Evolutionary conservation across 495 filamentous ascomycete genomes (phyloP), one percentile per base, ranked within the genome.

Genomic region (Tuber magnatum): DNA sequence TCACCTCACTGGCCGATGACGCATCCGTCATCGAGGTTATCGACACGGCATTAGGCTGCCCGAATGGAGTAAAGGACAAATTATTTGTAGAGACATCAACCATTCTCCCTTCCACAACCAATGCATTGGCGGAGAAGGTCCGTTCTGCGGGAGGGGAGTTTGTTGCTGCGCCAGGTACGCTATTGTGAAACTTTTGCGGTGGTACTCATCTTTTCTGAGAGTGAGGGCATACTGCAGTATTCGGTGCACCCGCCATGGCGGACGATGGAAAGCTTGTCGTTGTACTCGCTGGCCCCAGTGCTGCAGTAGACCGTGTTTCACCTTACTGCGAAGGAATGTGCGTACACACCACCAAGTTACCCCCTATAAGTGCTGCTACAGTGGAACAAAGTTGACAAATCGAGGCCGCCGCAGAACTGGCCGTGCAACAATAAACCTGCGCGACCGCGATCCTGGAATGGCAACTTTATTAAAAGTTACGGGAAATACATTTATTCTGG

Each of bases 1-100:
- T 97, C 85, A 91, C 87, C 74, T 94, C 92, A 81, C 88, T 97
- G 28, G 90, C 90, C 79, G 92, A 95, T 81, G 93, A 97, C 84
- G 80, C 86, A 18, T 91, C 91, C 20, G 88, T 97, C 70, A 84
- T 86, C 65, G 83, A 84, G 3, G 87, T 89, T 72, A 86, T 93
- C 51, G 84, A 86, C 71, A 80, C 83, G 22, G 82, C 87, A 44
- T 83, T 91, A 75, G 82, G 87, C n/a, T 77, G 85, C 38, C 46
- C 78, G 39, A 70, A 78, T 5, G 86, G 91, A 71, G 85, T 90
- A 14, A 85, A 85, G 24, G 90, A 89, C 48, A 94, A 93, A 83
- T 84, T 93, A 28, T 88, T 97, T 74, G 85, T 97, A 51, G 93
- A 97, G 79, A 94, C 91, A 86, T 94, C 92, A 1, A 97, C 94